Evolutionary conservation across 805 yeast species (phyloP).

Genomic region (Myxozyma lipomycoides): DNA sequence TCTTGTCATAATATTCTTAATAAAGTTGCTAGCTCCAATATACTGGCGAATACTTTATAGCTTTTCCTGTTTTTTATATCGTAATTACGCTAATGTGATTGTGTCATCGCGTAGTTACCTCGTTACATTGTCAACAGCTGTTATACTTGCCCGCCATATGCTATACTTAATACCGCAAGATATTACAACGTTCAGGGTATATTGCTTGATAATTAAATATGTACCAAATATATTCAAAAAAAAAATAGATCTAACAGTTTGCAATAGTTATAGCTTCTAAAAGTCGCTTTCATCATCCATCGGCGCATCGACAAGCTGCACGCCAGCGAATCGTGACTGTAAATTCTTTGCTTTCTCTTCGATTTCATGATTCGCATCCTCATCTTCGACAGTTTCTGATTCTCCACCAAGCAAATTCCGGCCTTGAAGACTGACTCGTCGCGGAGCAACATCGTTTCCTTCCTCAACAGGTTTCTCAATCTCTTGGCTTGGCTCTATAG

Average conservation of each 20-base stretch:
- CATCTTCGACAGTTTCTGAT: neutral
- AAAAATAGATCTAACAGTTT: no score
- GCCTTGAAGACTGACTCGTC: conserved; percentile 3
- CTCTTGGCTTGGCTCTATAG: neutral
- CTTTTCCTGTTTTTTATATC: no score
- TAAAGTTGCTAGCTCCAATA: no score
- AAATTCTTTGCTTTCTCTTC: conserved; percentile 3
- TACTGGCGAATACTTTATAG: no score
- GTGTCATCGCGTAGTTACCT: no score
- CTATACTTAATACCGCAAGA: no score
- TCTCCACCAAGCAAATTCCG: conserved; percentile 14
- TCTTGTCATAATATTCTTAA: no score
- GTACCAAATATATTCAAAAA: neutral
- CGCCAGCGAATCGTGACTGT: conserved; percentile 9
- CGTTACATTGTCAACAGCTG: no score
- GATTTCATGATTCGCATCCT: neutral
- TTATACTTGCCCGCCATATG: no score
- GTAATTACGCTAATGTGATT: no score
- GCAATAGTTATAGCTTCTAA: neutral
- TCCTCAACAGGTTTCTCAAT: neutral
- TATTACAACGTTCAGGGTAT: no score
- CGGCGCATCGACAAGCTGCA: conserved; percentile 16
- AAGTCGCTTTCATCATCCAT: conserved; percentile 9
- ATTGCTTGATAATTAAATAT: no score
- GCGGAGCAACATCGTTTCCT: neutral